A percentile compares a stretch with the other conserved stretches of the same genome.
These are phyloP conservation scores for Chondrus crispus DNA, from an alignment of 23 red algal species.

Conservation along the genomic window DNA sequence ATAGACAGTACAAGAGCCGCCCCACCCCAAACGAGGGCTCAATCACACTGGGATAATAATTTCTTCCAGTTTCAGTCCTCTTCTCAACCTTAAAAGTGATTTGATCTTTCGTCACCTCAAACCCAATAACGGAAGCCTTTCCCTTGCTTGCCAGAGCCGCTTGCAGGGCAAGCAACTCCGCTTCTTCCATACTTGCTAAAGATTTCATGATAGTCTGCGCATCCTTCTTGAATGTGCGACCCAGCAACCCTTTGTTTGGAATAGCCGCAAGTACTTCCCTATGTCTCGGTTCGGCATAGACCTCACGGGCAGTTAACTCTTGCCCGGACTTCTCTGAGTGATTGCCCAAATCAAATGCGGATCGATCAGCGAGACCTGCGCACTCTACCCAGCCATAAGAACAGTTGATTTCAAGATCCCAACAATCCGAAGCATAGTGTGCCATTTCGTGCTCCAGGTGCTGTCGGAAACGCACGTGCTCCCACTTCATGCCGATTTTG, in stretches of 20 bases:
- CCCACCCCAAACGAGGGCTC: slow-evolving; percentile 99
- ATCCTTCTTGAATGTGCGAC: slow-evolving; percentile 75
- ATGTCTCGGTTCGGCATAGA: slow-evolving; percentile 57
- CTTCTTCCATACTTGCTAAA: slow-evolving; percentile 62
- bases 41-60: slow-evolving; percentile 93
- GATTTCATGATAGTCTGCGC: slow-evolving; percentile 72
- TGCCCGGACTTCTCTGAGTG: slow-evolving; percentile 69
- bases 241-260: slow-evolving; percentile 81
- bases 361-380: slow-evolving; percentile 93
- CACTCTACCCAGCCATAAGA: slow-evolving; percentile 96
- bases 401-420: slow-evolving; percentile 97
- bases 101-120: slow-evolving; percentile 41
- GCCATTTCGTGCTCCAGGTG: slow-evolving; percentile 99
- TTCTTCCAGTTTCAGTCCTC: slow-evolving; percentile 60
- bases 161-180: slow-evolving; percentile 4
- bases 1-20: slow-evolving; percentile 90
- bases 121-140: slow-evolving; percentile 2
- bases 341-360: slow-evolving; percentile 80
- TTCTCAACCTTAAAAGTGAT: slow-evolving; percentile 68
- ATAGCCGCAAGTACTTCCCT: slow-evolving; percentile 46
- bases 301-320: slow-evolving; percentile 79
- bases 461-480: slow-evolving; percentile 94
- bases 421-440: slow-evolving; percentile 97
- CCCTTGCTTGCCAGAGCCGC: slow-evolving; percentile 23
- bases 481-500: slow-evolving; percentile 74